A percentile compares a stretch with the other conserved stretches of the same genome.
phyloP scores from a whole-genome alignment of 1,139 yeast species.

The Zygoascus meyerae region DNA sequence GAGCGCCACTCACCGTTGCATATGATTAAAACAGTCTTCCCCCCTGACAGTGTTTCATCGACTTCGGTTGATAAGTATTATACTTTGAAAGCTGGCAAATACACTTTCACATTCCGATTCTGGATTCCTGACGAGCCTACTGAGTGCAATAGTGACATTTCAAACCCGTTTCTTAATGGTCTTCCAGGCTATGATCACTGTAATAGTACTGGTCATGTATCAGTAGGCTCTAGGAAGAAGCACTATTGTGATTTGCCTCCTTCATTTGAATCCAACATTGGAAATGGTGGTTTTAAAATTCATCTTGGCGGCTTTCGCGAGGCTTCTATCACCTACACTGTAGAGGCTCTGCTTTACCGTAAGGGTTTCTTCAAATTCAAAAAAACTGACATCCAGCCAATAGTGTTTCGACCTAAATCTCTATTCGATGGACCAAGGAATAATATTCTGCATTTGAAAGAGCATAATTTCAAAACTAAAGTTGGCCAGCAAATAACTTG shows the following conservation, averaged over 20 bases:
- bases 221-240: not conserved
- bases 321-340: conserved; percentile 3
- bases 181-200: not conserved
- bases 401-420: conserved; percentile 5
- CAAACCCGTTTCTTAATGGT: conserved; percentile 2
- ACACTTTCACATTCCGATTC: conserved; percentile 7
- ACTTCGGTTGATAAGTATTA: conserved; percentile 5
- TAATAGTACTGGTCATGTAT: not conserved
- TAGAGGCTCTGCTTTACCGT: conserved; percentile 7
- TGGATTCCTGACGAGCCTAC: conserved; percentile 7
- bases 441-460: conserved; percentile 5
- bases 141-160: conserved; percentile 1
- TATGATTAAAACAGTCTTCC: conserved; percentile 4
- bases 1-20: conserved; percentile 8
- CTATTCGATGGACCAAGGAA: not conserved
- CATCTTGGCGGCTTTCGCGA: conserved; percentile 9
- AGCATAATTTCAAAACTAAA: not conserved
- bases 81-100: conserved; percentile 6
- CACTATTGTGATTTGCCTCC: conserved; percentile 8
- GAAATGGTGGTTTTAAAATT: conserved; percentile 7
- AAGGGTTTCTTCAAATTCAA: conserved; percentile 8
- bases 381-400: conserved; percentile 1
- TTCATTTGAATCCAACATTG: not conserved
- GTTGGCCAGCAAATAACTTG: not conserved
- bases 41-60: conserved; percentile 5